phyloP scores from a whole-genome alignment of 2,329 filamentous ascomycete species.

The Myriosclerotinia scirpicola region DNA sequence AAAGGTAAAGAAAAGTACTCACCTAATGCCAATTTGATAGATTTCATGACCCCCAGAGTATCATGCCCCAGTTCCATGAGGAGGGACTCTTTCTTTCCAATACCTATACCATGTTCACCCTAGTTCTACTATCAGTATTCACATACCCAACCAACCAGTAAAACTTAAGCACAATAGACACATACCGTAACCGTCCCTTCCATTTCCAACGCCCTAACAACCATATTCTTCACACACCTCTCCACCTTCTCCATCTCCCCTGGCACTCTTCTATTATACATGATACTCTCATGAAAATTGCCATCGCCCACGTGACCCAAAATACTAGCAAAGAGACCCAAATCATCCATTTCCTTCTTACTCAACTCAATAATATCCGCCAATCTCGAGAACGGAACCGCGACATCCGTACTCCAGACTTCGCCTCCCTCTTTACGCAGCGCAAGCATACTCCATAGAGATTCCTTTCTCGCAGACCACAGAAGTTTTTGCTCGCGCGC shows the following conservation, averaged over 20 bases:
- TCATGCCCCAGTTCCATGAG: conserved; percentile 76
- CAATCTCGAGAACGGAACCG: conserved; percentile 73
- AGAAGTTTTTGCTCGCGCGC: conserved; percentile 70
- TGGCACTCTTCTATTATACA: conserved; percentile 72
- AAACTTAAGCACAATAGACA: conserved; percentile 8
- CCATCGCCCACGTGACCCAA: conserved; percentile 90
- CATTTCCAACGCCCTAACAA: conserved; percentile 87
- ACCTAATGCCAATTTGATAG: conserved; percentile 70
- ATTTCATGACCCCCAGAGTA: conserved; percentile 81
- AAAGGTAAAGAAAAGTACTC: background rate
- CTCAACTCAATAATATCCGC: conserved; percentile 78
- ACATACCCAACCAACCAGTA: too few species aligned
- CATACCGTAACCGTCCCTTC: conserved; percentile 79
- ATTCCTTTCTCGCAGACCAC: conserved; percentile 80
- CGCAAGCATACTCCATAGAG: conserved; percentile 79
- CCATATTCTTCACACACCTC: conserved; percentile 84
- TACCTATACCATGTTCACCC: conserved; percentile 82
- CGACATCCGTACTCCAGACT: conserved; percentile 83
- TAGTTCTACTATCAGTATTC: conserved; percentile 10
- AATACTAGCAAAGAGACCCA: conserved; percentile 84
- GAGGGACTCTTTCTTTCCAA: conserved; percentile 81
- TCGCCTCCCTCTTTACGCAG: conserved; percentile 65
- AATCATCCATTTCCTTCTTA: conserved; percentile 83
- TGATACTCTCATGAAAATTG: conserved; percentile 91
- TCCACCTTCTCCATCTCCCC: conserved; percentile 75